Evolutionary conservation across 441 rosid genomes (phyloP).

Genomic region (Bruguiera hainesii): DNA sequence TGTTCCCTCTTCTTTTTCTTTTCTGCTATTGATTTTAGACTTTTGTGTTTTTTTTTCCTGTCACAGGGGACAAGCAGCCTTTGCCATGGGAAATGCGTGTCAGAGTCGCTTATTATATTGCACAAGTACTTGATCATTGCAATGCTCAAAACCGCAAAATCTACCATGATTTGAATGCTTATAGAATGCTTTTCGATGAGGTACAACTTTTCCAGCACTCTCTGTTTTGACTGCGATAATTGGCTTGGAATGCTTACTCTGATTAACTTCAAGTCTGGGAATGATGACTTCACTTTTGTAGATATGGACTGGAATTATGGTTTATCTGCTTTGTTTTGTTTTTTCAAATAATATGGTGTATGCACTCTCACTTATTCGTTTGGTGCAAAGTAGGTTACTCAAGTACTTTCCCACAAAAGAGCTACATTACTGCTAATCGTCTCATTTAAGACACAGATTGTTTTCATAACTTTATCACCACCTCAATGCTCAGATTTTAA

Average conservation of each 20-base stretch:
- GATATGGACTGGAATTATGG: neutral
- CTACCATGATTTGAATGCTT: conserved; percentile 55
- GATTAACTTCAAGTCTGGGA: neutral
- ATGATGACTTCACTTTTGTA: neutral
- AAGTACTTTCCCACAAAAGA: too few species aligned
- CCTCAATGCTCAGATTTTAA: too few species aligned
- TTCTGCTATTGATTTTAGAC: neutral
- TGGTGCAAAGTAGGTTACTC: neutral
- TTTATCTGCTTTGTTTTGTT: neutral
- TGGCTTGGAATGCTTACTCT: neutral
- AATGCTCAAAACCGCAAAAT: conserved; percentile 35
- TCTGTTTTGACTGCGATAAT: too few species aligned
- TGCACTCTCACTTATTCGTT: neutral
- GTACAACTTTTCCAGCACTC: conserved; percentile 15
- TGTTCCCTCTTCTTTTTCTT: neutral
- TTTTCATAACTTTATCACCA: too few species aligned
- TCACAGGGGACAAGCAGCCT: conserved; percentile 54
- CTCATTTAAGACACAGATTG: too few species aligned
- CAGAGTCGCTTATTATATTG: conserved; percentile 43
- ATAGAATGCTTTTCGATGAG: conserved; percentile 54
- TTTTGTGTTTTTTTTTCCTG: neutral
- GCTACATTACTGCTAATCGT: too few species aligned
- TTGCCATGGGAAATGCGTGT: conserved; percentile 59
- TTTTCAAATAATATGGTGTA: too few species aligned
- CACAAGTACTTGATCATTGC: conserved; percentile 48